Evolutionary conservation across 805 yeast species (phyloP).

Genomic region (Candida vaughaniae): DNA sequence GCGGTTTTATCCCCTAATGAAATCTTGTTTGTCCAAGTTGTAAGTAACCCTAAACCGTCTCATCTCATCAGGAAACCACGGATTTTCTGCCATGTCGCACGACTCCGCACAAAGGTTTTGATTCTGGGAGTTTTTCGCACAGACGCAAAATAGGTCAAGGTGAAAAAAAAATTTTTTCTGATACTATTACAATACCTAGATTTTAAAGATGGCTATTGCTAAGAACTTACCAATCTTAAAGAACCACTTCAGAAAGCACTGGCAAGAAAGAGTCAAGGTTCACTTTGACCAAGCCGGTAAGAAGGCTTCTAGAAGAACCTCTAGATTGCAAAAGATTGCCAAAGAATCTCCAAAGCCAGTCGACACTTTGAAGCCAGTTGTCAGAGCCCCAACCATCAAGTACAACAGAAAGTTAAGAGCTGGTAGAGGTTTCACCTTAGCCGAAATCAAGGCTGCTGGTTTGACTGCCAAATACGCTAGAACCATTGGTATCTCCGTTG

Average conservation of each 20-base stretch:
- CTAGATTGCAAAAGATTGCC: constrained; percentile 94
- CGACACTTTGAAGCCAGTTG: constrained; percentile 94
- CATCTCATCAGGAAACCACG: too few species aligned
- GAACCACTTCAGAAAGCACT: constrained; percentile 99
- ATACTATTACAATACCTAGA: constrained; percentile 1
- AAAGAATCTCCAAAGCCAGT: constrained; percentile 96
- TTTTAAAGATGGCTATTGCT: constrained; percentile 75
- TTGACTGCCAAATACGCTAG: constrained; percentile 89
- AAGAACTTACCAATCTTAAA: constrained; percentile 98
- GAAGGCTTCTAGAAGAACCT: constrained; percentile 94
- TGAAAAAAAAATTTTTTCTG: too few species aligned
- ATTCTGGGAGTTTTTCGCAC: too few species aligned
- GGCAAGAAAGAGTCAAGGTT: constrained; percentile 99
- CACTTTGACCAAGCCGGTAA: constrained; percentile 99
- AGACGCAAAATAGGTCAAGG: too few species aligned
- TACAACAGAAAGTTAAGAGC: constrained; percentile 99
- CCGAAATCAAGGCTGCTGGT: constrained; percentile 98
- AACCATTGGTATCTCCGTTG: constrained; percentile 98
- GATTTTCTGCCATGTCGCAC: too few species aligned
- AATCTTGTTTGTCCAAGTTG: too few species aligned
- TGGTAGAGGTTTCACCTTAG: constrained; percentile 98
- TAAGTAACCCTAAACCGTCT: too few species aligned
- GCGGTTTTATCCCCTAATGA: too few species aligned
- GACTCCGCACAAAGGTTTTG: too few species aligned
- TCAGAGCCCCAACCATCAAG: constrained; percentile 97